A percentile compares a stretch with the other conserved stretches of the same genome.
Conservation (phyloP, 768 basidiomycete genomes). For the Amanita molliuscula region DNA sequence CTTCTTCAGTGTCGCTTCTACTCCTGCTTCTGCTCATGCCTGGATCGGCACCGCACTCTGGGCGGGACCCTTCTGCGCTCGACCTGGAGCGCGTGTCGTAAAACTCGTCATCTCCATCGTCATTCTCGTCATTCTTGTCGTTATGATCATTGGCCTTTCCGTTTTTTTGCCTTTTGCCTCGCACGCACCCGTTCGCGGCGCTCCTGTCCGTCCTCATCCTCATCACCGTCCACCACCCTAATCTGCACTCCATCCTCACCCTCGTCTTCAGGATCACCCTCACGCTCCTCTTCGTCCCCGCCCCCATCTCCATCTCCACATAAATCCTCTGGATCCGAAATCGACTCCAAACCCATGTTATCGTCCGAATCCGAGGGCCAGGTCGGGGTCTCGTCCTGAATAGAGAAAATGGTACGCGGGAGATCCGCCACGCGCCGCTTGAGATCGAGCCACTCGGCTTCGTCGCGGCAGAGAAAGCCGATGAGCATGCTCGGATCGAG, state of each 20-base stretch:
- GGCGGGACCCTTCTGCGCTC: neutral
- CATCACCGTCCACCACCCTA: conserved; percentile 15
- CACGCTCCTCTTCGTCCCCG: conserved; percentile 10
- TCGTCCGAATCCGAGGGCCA: conserved; percentile 76
- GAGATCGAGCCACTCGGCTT: conserved; percentile 81
- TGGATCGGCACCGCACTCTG: neutral
- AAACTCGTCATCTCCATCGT: conserved; percentile 36
- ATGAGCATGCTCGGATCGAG: conserved; percentile 97
- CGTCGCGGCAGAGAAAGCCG: conserved; percentile 80
- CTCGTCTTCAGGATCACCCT: conserved; percentile 17
- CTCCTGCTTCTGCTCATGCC: conserved; percentile 25
- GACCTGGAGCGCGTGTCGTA: conserved; percentile 42
- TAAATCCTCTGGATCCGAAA: conserved; percentile 70
- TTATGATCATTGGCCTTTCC: conserved; percentile 14
- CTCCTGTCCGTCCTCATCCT: conserved; percentile 9
- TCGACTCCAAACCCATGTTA: conserved; percentile 68
- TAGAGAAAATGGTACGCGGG: conserved; percentile 68
- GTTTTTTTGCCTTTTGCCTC: conserved; percentile 13
- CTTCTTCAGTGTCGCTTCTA: conserved; percentile 50
- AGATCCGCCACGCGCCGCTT: conserved; percentile 57
- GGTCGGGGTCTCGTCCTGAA: conserved; percentile 80
- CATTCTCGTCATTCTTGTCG: conserved; percentile 10
- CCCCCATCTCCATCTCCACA: conserved; percentile 29
- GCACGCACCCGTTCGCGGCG: conserved; percentile 7
- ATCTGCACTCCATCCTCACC: conserved; percentile 14